Percentiles rank a stretch among this genome's conserved stretches.
These are phyloP conservation scores for Neurospora sp. DNA, from an alignment of 2,329 filamentous ascomycete species.

Conservation along the genomic window DNA sequence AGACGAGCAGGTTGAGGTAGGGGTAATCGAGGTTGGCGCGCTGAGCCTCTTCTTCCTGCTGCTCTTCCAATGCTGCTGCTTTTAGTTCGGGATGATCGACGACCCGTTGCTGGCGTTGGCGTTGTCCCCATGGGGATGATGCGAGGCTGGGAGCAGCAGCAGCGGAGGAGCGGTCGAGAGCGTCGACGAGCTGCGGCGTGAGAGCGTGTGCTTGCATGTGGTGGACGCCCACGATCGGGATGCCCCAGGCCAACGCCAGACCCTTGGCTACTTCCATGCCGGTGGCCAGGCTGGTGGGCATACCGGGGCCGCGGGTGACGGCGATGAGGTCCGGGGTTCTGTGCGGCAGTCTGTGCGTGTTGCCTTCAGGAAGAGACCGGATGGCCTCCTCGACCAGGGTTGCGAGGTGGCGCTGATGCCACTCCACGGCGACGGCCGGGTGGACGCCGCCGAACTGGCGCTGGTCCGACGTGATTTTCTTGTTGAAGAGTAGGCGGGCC, in stretches of 20 bases:
- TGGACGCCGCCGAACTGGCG: slow-evolving; percentile 67
- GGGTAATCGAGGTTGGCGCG: slow-evolving; percentile 53
- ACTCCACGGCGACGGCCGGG: slow-evolving; percentile 62
- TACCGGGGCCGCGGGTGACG: slow-evolving; percentile 84
- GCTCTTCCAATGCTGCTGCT: neutral
- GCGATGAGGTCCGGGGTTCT: slow-evolving; percentile 71
- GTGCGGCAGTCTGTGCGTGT: slow-evolving; percentile 7
- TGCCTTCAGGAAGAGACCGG: slow-evolving; percentile 32
- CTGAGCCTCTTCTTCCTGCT: neutral
- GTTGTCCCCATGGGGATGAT: neutral
- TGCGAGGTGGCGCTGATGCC: slow-evolving; percentile 64
- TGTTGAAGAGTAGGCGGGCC: slow-evolving; percentile 63
- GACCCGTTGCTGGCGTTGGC: neutral
- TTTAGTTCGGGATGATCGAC: neutral
- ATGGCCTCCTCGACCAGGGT: slow-evolving; percentile 58
- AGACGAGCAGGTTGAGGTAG: slow-evolving; percentile 80
- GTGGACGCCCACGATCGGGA: slow-evolving; percentile 77
- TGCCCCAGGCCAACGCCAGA: slow-evolving; percentile 69
- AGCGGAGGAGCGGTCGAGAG: slow-evolving; percentile 30
- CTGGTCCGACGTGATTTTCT: slow-evolving; percentile 74
- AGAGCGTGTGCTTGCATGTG: slow-evolving; percentile 97
- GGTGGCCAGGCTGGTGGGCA: slow-evolving; percentile 65
- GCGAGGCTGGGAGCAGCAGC: neutral
- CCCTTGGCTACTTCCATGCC: slow-evolving; percentile 83
- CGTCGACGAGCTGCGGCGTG: slow-evolving; percentile 67